Percentiles rank a stretch among this genome's conserved stretches.
Conservation (phyloP, 495 filamentous ascomycete genomes). For the Massariosphaeria phaeospora region DNA sequence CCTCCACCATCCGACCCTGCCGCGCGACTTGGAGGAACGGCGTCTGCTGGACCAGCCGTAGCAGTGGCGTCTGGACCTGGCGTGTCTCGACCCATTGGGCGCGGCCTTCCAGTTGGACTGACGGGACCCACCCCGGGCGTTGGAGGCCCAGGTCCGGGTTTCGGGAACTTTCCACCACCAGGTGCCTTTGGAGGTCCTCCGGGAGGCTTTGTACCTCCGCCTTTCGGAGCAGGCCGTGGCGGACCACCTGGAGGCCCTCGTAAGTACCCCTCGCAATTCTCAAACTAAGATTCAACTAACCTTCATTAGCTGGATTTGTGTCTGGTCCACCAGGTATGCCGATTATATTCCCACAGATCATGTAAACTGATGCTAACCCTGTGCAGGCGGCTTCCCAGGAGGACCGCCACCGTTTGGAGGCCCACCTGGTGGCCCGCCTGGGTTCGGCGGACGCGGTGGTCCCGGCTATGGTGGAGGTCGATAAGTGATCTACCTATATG, state of each 20-base stretch:
- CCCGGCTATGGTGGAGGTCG: slow-evolving; percentile 40
- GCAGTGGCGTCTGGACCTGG: slow-evolving; percentile 80
- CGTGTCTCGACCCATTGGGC: slow-evolving; percentile 84
- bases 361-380: background rate
- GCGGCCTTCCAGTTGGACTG: slow-evolving; percentile 81
- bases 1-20: slow-evolving; percentile 94
- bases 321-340: slow-evolving; percentile 34
- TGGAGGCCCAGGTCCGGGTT: slow-evolving; percentile 67
- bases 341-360: background rate
- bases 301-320: slow-evolving; percentile 43
- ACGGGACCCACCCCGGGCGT: slow-evolving; percentile 88
- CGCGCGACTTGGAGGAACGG: slow-evolving; percentile 78
- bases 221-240: slow-evolving; percentile 72
- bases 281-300: slow-evolving; percentile 4
- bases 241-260: slow-evolving; percentile 55
- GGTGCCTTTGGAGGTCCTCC: slow-evolving; percentile 75
- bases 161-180: slow-evolving; percentile 50
- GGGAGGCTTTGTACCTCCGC: slow-evolving; percentile 51
- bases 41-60: slow-evolving; percentile 59
- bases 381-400: background rate
- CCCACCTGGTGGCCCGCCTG: slow-evolving; percentile 57
- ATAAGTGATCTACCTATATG: no score
- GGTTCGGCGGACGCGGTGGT: slow-evolving; percentile 58
- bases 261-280: slow-evolving; percentile 42
- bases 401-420: slow-evolving; percentile 46